Percentiles rank a stretch among this genome's conserved stretches.
Evolutionary conservation across 257 asterid genomes (phyloP).

Genomic region (Ilex asprella): DNA sequence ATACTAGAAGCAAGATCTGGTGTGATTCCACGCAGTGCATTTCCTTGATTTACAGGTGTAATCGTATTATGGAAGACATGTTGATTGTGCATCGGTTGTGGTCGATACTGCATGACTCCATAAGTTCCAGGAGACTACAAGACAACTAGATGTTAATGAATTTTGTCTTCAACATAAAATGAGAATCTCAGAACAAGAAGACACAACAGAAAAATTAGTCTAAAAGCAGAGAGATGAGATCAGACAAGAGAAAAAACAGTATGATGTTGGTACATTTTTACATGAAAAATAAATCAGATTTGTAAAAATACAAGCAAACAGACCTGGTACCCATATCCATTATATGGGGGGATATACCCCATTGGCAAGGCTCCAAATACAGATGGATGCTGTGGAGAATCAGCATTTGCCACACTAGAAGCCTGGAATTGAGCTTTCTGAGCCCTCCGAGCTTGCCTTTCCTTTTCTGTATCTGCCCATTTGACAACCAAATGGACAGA

Average conservation of each 20-base stretch:
- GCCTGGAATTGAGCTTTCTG: constrained; percentile 72
- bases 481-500: constrained; percentile 93
- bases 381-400: constrained; percentile 67
- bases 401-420: constrained; percentile 45
- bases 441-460: constrained; percentile 83
- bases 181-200: constrained; percentile 12
- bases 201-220: constrained; percentile 4
- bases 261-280: background rate
- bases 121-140: constrained; percentile 77
- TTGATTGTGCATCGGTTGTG: constrained; percentile 68
- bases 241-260: background rate
- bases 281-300: background rate
- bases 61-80: constrained; percentile 51
- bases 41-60: constrained; percentile 64
- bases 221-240: background rate
- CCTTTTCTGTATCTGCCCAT: constrained; percentile 99
- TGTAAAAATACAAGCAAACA: constrained; percentile 13
- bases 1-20: constrained; percentile 65
- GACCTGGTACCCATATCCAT: constrained; percentile 97
- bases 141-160: constrained; percentile 31
- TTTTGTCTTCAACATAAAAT: constrained; percentile 20
- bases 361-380: constrained; percentile 73
- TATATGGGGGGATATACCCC: constrained; percentile 82
- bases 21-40: constrained; percentile 48
- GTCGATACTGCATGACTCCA: constrained; percentile 85